A percentile compares a stretch with the other conserved stretches of the same genome.
Evolutionary conservation across 1,284 basidiomycete species (phyloP).

Genomic region (Ganoderma multipileum): DNA sequence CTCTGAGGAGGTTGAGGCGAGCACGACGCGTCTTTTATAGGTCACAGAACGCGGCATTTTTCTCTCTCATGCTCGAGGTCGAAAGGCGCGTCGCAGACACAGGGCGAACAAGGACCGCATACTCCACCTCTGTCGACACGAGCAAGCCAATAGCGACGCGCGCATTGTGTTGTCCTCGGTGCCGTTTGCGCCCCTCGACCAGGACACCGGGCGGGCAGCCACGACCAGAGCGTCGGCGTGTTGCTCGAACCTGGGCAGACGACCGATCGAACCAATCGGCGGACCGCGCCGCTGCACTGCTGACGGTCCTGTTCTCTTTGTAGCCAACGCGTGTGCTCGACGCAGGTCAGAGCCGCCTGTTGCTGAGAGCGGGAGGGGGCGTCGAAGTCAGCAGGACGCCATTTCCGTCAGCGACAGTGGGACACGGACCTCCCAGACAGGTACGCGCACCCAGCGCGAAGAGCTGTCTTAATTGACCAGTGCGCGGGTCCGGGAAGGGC

Average conservation of each 20-base stretch:
- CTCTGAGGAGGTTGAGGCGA: constrained; percentile 4
- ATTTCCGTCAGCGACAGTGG: constrained; percentile 1
- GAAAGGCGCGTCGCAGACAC: neutral
- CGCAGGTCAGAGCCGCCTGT: neutral
- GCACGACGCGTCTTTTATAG: constrained; percentile 19
- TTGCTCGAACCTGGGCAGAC: neutral
- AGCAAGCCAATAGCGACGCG: constrained; percentile 17
- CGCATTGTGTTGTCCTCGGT: constrained; percentile 10
- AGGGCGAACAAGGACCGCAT: constrained; percentile 11
- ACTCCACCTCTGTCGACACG: constrained; percentile 8
- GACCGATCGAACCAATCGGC: constrained; percentile 4
- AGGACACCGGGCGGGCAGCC: neutral
- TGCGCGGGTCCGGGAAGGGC: neutral
- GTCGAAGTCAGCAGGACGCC: constrained; percentile 2
- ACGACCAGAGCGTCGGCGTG: constrained; percentile 23
- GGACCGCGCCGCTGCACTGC: neutral
- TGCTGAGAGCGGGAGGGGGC: neutral
- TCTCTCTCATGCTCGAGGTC: neutral
- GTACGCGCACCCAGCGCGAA: neutral
- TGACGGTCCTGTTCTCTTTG: neutral
- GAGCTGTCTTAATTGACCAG: constrained; percentile 1
- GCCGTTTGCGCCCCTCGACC: neutral
- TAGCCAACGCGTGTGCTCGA: neutral
- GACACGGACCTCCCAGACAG: neutral
- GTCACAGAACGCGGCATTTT: neutral